Percentiles rank a stretch among this genome's conserved stretches.
Evolutionary conservation across 139 green algal genomes (phyloP).

Genomic region (Dunaliella primolecta): DNA sequence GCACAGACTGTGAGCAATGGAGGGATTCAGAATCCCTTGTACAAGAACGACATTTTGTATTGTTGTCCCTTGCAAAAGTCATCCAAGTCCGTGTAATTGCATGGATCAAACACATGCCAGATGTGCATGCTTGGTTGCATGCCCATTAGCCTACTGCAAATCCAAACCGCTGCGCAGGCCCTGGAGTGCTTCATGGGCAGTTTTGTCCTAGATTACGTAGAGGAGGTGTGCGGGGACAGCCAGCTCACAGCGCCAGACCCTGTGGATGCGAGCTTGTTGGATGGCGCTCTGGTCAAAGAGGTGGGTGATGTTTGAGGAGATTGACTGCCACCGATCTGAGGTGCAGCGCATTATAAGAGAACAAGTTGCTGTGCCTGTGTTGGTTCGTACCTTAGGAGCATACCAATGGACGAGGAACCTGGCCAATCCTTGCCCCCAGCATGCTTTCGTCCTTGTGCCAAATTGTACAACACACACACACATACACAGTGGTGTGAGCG

Average conservation of each 20-base stretch:
- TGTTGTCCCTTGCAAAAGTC: no score
- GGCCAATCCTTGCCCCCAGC: no score
- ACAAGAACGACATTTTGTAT: no score
- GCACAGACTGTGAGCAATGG: no score
- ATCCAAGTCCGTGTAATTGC: no score
- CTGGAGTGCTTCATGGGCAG: conserved; percentile 34
- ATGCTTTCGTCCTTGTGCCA: no score
- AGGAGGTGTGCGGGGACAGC: conserved; percentile 43
- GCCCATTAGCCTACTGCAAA: neutral
- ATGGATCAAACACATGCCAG: neutral
- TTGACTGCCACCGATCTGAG: no score
- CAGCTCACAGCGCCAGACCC: conserved; percentile 50
- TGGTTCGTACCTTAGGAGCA: no score
- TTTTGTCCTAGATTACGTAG: conserved; percentile 58
- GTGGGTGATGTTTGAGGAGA: conserved; percentile 39
- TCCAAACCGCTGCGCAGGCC: neutral
- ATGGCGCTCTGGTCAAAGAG: conserved; percentile 52
- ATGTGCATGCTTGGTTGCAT: neutral
- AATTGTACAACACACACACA: conserved; percentile 17
- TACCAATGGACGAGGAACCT: no score
- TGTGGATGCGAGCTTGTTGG: conserved; percentile 50
- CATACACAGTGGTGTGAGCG: conserved; percentile 23
- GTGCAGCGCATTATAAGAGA: no score
- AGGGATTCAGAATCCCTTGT: no score
- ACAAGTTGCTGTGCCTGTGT: no score